Evolutionary conservation across 164 flowering plant genomes (phyloP), one percentile per base, ranked within the genome.

Genomic region (Malania oleifera): DNA sequence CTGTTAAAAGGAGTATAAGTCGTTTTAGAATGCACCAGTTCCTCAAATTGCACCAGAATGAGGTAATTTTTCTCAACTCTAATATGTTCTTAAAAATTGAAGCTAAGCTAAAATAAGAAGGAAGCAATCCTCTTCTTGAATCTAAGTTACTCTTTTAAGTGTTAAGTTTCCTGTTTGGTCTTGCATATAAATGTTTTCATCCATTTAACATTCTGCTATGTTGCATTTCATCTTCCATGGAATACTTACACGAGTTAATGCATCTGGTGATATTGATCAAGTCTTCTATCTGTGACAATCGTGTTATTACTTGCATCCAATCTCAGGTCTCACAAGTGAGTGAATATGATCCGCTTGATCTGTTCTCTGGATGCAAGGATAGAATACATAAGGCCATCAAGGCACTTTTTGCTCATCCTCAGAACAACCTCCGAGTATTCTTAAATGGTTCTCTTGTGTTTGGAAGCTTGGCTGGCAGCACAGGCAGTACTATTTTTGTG

Each of bases 21-120:
- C 92, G 99, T 50, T 93, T 82, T 57, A 74, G 28, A 67, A 85
- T 93, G 99, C 99, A 91, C 64, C 99, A 93, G 63, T 58, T 72
- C 52, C 70, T 91, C 70, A 93, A 93, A 73, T 70, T 86, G 70
- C 82, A 73, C 53, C 51, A 81, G 59, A 70, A 79, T 62, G 83
- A 93, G 95, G 98, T 87, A 69, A 49, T 41, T 1, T 35, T 63
- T 24, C 31, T 26, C 18, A 5, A 43, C 41, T 13, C 24, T 8
- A 14, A 19, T 24, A 13, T 54, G 26, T 38, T 15, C 13, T 15
- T 43, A 3, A n/a, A n/a, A n/a, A n/a, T 43, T 43, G 20, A 43
- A 43, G 20, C 19, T n/a, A 43, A 17, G 19, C 26, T 31, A 31
- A 4, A 4, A 31, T 31, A 10, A 24, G 34, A n/a, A 44, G 23